phyloP scores from a whole-genome alignment of 371 early-diverging fungal species.

The Catenaria anguillulae region DNA sequence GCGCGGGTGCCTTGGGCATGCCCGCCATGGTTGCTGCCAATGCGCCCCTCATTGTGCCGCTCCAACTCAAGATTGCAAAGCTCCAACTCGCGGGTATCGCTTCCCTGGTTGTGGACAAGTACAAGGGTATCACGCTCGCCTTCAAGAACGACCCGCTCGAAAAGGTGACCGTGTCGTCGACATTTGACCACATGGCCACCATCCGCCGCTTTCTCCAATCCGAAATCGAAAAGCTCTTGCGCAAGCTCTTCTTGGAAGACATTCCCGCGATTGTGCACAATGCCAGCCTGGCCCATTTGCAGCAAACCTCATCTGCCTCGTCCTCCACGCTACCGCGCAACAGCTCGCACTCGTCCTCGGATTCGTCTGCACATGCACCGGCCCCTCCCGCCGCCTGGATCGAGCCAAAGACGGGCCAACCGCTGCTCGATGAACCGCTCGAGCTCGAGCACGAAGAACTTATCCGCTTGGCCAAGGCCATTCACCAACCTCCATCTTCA shows the following conservation, averaged over 20 bases:
- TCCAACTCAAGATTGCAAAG: constrained; percentile 78
- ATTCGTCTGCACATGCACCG: too few relatives aligned
- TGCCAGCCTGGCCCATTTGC: constrained; percentile 58
- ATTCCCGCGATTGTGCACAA: constrained; percentile 84
- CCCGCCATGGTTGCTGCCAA: constrained; percentile 71
- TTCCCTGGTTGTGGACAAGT: constrained; percentile 79
- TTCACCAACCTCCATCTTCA: background rate
- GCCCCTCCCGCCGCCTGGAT: constrained; percentile 1
- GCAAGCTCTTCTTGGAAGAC: constrained; percentile 80
- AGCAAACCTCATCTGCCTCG: too few relatives aligned
- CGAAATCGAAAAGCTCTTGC: constrained; percentile 76
- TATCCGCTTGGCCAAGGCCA: constrained; percentile 9
- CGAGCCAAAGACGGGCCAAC: background rate
- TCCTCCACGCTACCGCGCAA: too few relatives aligned
- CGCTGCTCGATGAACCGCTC: constrained; percentile 5
- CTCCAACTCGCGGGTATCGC: constrained; percentile 79
- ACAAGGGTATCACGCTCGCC: constrained; percentile 81
- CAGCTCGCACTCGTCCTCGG: too few relatives aligned
- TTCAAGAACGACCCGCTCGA: constrained; percentile 95
- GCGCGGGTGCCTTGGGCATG: background rate
- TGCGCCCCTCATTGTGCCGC: constrained; percentile 84
- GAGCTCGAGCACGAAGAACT: constrained; percentile 13
- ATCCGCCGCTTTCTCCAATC: constrained; percentile 73
- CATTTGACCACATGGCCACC: constrained; percentile 77
- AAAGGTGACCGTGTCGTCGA: constrained; percentile 75